Base-by-base conservation (phyloP, 345 rosid genomes). In the Hevea brasiliensis region DNA sequence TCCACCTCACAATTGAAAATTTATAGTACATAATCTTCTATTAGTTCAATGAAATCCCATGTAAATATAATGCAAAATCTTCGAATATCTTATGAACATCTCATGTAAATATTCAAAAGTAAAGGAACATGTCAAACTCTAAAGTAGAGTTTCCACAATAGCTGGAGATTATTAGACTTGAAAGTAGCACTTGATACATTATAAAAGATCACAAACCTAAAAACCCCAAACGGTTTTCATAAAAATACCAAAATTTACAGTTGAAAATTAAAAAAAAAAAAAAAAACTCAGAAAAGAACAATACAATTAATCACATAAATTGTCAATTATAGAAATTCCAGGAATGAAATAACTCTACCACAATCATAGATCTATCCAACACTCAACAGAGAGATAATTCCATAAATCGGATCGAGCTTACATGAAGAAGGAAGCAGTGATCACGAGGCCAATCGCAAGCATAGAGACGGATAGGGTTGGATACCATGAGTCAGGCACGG, bases 391-490 rank as follows among this genome's bases (percentile, higher is more conserved):
- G 2, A 53, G 65, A 67, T 17, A 20, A 1, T 17, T 0, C 6
- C 2, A 27, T 7, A 44, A 67, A 17, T 5, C 21, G 29, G 79
- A 75, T 44, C 17, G 54, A 73, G 69, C 88, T 82, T 79, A 92
- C 98, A 90, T 89, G 92, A 90, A 92, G 87, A 92, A 90, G 71
- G 89, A 72, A 56, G 98, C 96, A 7, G 96, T 86, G 73, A 90
- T 74, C 58, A 90, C 29, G 68, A 92, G 96, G 27, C 98, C 98
- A 66, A 90, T 75, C 37, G 91, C 70, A 24, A 90, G 84, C 85
- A 88, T 88, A 69, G 83, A 59, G 64, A 89, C 73, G 6, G 98
- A 81, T 15, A 90, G 79, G 50, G 88, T 72, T 63, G 96, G 93
- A 65, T 93, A 90, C 90, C 84, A 73, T 61, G 85, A 77, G 55